Conservation (phyloP, 352 stramenopile genomes). For the Phytopythium kandeliae region DNA sequence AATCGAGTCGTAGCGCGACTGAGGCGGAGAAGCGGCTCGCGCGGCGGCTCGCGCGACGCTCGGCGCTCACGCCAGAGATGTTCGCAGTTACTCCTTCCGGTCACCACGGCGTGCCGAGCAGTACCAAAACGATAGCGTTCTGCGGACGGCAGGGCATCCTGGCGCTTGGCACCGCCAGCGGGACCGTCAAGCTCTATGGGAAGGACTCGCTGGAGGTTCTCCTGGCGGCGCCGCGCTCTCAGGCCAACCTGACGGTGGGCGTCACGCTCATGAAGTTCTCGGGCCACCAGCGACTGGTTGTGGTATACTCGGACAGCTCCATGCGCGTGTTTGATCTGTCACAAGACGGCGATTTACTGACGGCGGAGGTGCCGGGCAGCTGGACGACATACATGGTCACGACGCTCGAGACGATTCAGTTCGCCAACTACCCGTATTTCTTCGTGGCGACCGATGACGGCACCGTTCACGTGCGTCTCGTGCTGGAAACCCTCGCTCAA, state of each 20-base stretch:
- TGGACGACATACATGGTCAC: constrained; percentile 70
- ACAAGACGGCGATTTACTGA: constrained; percentile 8
- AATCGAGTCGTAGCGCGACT: constrained; percentile 33
- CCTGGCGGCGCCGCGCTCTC: constrained; percentile 28
- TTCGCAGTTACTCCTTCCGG: constrained; percentile 43
- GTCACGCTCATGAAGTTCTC: constrained; percentile 61
- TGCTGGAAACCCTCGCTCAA: background rate
- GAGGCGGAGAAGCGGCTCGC: constrained; percentile 33
- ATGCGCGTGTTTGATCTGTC: constrained; percentile 56
- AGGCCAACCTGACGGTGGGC: constrained; percentile 29
- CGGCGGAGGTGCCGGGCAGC: constrained; percentile 20
- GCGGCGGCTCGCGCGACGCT: constrained; percentile 28
- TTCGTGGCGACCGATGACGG: constrained; percentile 72
- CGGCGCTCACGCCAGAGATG: constrained; percentile 29
- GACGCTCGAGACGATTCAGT: constrained; percentile 56
- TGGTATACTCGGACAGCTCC: constrained; percentile 60
- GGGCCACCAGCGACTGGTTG: constrained; percentile 53
- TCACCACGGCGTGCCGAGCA: constrained; percentile 67
- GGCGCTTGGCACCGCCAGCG: constrained; percentile 57
- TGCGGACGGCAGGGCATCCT: constrained; percentile 58
- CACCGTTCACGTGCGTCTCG: constrained; percentile 32
- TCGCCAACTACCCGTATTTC: constrained; percentile 55
- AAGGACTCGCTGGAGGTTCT: constrained; percentile 54
- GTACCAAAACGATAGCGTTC: constrained; percentile 51
- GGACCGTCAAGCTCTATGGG: constrained; percentile 65